phyloP scores from a whole-genome alignment of 2,329 filamentous ascomycete species.

The Dactylellina leptospora region DNA sequence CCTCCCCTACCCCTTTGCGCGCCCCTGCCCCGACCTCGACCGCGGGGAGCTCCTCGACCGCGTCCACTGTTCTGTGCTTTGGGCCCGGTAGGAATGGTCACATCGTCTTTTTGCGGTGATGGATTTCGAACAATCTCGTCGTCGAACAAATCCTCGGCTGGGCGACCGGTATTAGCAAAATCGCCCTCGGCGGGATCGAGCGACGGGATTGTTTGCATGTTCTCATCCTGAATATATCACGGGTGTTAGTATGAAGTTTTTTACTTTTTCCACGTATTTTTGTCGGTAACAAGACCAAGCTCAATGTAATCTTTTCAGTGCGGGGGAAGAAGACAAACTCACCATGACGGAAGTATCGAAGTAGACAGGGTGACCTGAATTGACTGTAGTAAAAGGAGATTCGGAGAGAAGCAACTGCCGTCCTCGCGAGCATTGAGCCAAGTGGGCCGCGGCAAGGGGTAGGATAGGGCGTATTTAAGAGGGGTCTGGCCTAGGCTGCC shows the following conservation, averaged over 20 bases:
- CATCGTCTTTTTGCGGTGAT: constrained; percentile 49
- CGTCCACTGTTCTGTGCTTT: constrained; percentile 49
- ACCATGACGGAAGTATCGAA: constrained; percentile 3
- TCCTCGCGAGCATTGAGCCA: constrained; percentile 6
- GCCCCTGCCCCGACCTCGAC: constrained; percentile 33
- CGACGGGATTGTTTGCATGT: constrained; percentile 39
- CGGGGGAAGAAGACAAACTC: neutral
- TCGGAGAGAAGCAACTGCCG: neutral
- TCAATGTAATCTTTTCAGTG: neutral
- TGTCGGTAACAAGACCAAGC: too few species aligned
- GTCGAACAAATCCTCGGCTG: constrained; percentile 56
- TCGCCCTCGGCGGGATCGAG: constrained; percentile 52
- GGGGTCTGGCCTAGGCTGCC: constrained; percentile 24
- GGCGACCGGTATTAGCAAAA: constrained; percentile 56
- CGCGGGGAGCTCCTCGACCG: constrained; percentile 31
- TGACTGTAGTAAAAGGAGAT: neutral
- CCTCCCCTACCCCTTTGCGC: constrained; percentile 25
- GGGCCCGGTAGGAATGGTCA: constrained; percentile 47
- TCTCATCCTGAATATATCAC: constrained; percentile 25
- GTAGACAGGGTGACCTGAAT: neutral
- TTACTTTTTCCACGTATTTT: neutral
- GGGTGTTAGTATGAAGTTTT: neutral
- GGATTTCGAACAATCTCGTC: constrained; percentile 55
- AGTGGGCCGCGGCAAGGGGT: constrained; percentile 17
- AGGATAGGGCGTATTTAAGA: constrained; percentile 33